phyloP scores from a whole-genome alignment of 371 early-diverging fungal genomes.

The Rhizopus arrhizus region DNA sequence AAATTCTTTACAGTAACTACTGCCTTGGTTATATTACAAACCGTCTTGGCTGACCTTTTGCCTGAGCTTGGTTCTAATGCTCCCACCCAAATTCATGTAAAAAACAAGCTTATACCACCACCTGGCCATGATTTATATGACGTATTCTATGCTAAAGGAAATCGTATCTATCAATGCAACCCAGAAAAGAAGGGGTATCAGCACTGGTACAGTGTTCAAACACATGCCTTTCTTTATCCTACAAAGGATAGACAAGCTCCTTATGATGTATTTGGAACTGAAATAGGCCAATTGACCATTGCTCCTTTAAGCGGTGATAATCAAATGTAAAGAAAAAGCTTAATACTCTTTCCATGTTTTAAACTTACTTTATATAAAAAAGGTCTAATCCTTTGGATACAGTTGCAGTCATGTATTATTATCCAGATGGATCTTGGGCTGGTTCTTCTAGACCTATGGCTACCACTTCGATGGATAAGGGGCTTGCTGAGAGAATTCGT shows the following conservation, averaged over 20 bases:
- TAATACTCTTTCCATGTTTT: background rate
- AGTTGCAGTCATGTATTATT: conserved; percentile 39
- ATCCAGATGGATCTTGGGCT: conserved; percentile 47
- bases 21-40: conserved; percentile 1
- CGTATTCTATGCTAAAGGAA: conserved; percentile 43
- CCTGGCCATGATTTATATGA: conserved; percentile 32
- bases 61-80: conserved; percentile 27
- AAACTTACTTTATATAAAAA: background rate
- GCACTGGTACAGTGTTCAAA: conserved; percentile 51
- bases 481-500: conserved; percentile 38
- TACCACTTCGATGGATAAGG: conserved; percentile 41
- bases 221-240: conserved; percentile 41
- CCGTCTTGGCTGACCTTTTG: conserved; percentile 25
- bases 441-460: conserved; percentile 35
- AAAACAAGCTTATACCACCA: conserved; percentile 40
- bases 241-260: conserved; percentile 33
- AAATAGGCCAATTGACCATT: conserved; percentile 38
- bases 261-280: conserved; percentile 34
- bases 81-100: conserved; percentile 32
- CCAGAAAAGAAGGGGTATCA: conserved; percentile 43
- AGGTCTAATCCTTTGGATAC: conserved; percentile 40
- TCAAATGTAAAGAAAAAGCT: conserved; percentile 30
- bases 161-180: conserved; percentile 47
- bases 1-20: conserved; percentile 14
- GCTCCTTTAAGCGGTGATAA: conserved; percentile 33